Evolutionary conservation across 1,139 yeast genomes (phyloP).

Genomic region (Kodamaea suecica): DNA sequence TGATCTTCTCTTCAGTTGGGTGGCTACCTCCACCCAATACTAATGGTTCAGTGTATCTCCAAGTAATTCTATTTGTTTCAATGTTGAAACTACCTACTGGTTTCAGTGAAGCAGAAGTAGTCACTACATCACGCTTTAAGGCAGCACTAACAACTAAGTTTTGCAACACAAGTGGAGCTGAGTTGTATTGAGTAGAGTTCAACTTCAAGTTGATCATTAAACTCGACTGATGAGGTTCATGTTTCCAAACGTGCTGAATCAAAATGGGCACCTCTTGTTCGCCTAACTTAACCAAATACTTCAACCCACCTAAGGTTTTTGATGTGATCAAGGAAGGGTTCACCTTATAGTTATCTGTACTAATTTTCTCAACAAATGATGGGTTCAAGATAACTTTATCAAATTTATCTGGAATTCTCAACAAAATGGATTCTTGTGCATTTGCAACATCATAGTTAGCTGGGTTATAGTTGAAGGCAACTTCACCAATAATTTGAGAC

Average conservation of each 20-base stretch:
- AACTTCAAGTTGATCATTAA: constrained; percentile 71
- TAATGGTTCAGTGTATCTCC: constrained; percentile 64
- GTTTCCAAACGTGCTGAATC: constrained; percentile 83
- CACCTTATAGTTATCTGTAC: constrained; percentile 28
- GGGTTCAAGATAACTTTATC: constrained; percentile 43
- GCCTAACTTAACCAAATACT: constrained; percentile 51
- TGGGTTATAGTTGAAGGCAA: constrained; percentile 66
- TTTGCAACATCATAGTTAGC: constrained; percentile 14
- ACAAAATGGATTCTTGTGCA: constrained; percentile 16
- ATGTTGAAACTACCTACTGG: constrained; percentile 88
- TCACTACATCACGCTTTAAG: constrained; percentile 36
- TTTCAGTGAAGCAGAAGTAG: constrained; percentile 75
- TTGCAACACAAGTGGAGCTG: constrained; percentile 38
- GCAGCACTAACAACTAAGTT: constrained; percentile 73
- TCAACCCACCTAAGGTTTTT: constrained; percentile 71
- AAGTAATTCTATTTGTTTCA: constrained; percentile 79
- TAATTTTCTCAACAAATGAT: constrained; percentile 36
- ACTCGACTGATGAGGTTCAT: constrained; percentile 79
- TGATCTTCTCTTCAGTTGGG: constrained; percentile 52
- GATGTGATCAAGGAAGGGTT: constrained; percentile 40
- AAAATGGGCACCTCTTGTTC: constrained; percentile 58
- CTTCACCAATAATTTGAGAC: constrained; percentile 71
- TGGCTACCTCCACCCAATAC: constrained; percentile 29
- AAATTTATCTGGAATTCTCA: constrained; percentile 33
- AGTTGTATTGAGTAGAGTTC: constrained; percentile 36